phyloP scores from a whole-genome alignment of 345 rosid species.

The Anacardium occidentale region DNA sequence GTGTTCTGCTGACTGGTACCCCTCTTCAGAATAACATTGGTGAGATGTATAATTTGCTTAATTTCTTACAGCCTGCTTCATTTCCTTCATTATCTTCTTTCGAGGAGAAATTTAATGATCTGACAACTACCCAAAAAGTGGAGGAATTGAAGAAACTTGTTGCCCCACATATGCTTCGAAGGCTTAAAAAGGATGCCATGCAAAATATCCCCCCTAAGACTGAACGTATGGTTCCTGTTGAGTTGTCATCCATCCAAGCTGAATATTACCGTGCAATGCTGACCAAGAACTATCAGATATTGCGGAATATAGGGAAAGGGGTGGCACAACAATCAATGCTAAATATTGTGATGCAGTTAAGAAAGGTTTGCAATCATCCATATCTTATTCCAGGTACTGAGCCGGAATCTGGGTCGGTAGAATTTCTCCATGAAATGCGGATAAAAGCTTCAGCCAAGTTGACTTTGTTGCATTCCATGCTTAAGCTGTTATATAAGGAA shows the following conservation, averaged over 20 bases:
- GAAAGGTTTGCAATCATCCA: slow-evolving; percentile 99
- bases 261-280: slow-evolving; percentile 99
- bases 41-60: slow-evolving; percentile 97
- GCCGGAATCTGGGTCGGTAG: slow-evolving; percentile 93
- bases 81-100: slow-evolving; percentile 91
- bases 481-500: slow-evolving; percentile 75
- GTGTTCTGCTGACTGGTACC: slow-evolving; percentile 97
- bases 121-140: slow-evolving; percentile 92
- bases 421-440: slow-evolving; percentile 99
- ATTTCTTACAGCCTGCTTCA: slow-evolving; percentile 97
- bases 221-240: slow-evolving; percentile 97
- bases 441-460: slow-evolving; percentile 98
- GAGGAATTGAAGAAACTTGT: slow-evolving; percentile 99
- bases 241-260: slow-evolving; percentile 96
- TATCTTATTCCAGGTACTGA: slow-evolving; percentile 98
- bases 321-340: slow-evolving; percentile 98
- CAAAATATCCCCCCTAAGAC: slow-evolving; percentile 99
- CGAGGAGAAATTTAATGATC: slow-evolving; percentile 93
- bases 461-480: slow-evolving; percentile 94
- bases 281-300: slow-evolving; percentile 91
- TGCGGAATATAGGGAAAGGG: slow-evolving; percentile 97
- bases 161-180: slow-evolving; percentile 99
- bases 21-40: slow-evolving; percentile 99
- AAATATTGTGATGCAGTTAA: slow-evolving; percentile 98
- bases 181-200: slow-evolving; percentile 99